Base-by-base conservation (phyloP, 306 rosid species). In the Castanea sativa region DNA sequence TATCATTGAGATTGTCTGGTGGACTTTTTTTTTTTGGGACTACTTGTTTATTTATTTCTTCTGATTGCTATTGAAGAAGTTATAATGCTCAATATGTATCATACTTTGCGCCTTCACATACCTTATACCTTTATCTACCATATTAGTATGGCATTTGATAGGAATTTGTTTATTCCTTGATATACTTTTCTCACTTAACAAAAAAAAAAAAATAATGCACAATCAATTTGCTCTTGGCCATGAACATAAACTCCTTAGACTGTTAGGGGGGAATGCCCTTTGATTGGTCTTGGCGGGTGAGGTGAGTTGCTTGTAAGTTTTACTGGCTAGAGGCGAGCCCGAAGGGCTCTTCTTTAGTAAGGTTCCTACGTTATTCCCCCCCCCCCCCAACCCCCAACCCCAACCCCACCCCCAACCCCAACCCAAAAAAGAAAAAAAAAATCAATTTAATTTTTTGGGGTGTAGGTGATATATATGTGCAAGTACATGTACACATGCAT, bases 401-500 rank as follows among this genome's bases (percentile, higher is more conserved):
- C n/a, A n/a, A n/a, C 9, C 43, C 2, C 9, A 10, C 2, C 11
- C 43, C 2, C 43, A 25, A 25, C 27, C 27, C 27, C 27, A 25
- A 25, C 0, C 43, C 10, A 45, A 9, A 45, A 45, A 45, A 1
- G 1, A 41, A 41, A 12, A 10, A 3, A 49, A 45, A 8, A 49
- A 70, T 49, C 30, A 76, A 20, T 71, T 68, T 71, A 52, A 72
- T 60, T 41, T 41, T 57, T 67, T 73, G 76, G 4, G 43, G 55
- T 60, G 51, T 76, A 73, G 71, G 57, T 56, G 68, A 61, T 70
- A 67, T 71, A 52, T 27, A 5, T 7, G 11, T 38, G 7, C 45
- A 38, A 38, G 11, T 38, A 38, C 3, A 41, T 41, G 45, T 41
- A 41, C 45, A 41, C 45, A 41, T 41, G 45, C 45, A 41, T 41